phyloP scores from a whole-genome alignment of 306 rosid species.

The Abrus pulchellus region DNA sequence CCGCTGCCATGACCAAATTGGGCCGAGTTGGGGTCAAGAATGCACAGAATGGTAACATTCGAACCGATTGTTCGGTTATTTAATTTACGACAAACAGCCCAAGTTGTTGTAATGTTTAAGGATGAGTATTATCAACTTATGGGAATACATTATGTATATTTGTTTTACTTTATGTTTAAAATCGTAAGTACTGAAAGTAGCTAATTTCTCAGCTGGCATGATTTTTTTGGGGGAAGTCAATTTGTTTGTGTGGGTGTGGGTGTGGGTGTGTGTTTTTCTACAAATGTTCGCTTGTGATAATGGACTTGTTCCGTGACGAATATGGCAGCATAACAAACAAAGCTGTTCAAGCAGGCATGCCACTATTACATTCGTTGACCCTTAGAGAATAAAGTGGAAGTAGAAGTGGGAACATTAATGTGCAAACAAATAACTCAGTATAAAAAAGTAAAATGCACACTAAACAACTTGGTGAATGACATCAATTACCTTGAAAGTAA shows the following conservation, averaged over 20 bases:
- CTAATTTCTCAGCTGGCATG: constrained; percentile 24
- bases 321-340: neutral
- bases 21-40: constrained; percentile 83
- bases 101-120: neutral
- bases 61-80: constrained; percentile 65
- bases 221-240: too few relatives aligned
- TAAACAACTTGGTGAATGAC: neutral
- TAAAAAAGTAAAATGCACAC: neutral
- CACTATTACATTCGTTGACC: neutral
- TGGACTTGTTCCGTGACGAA: neutral
- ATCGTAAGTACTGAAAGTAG: neutral
- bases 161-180: constrained; percentile 24
- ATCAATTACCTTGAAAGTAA: neutral
- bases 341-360: too few relatives aligned
- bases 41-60: constrained; percentile 67
- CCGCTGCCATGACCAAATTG: constrained; percentile 72
- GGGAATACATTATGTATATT: constrained; percentile 44
- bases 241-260: neutral
- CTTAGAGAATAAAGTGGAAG: neutral
- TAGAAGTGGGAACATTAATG: neutral
- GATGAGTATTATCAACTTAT: neutral
- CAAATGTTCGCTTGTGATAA: neutral
- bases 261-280: neutral
- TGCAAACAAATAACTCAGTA: neutral
- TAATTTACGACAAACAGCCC: constrained; percentile 14